Base-by-base conservation (phyloP, 495 filamentous ascomycete genomes). In the Neurospora sp. region DNA sequence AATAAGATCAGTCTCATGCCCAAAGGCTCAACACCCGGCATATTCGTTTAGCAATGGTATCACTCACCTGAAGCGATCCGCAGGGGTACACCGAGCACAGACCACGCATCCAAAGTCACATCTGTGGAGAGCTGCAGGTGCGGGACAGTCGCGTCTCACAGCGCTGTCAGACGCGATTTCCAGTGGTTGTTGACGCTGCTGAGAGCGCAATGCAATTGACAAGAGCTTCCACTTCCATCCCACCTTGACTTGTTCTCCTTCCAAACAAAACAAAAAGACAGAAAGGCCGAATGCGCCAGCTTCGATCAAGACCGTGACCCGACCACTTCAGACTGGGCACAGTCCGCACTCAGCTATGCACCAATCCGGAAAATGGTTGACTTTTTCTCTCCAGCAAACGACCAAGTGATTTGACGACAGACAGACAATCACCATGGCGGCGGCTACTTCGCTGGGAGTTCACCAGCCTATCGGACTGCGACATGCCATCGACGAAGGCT, bases 401-500 rank as follows among this genome's bases (percentile, higher is more conserved):
- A 28, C 38, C 69, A 21, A 13, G 21, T 21, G 34, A 37, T 70
- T 70, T 37, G 11, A 31, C 42, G 38, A 69, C n/a, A n/a, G n/a
- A 31, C 38, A 39, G 38, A 37, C 48, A 37, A 36, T 17, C 69
- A 82, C 45, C 73, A 98, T 99, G 96, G 94, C 94, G 74, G 89
- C 92, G 73, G 89, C 96, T 79, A 90, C 88, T 73, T 97, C 94
- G 59, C 87, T 98, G 72, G 96, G 96, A 76, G 84, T 97, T 76
- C 94, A 97, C 82, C 89, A 91, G 79, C 94, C 96, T 73, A 87
- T 92, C 72, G 93, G 90, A 71, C 85, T 98, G 48, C 89, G 89
- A 39, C 95, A 94, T 83, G 90, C 97, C 69, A 89, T 97, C 76
- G 86, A 90, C 70, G 95, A 99, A 79, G 87, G 88, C 31, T 87